Base-by-base conservation (phyloP, 2,329 filamentous ascomycete genomes). In the Dactylella cylindrospora region DNA sequence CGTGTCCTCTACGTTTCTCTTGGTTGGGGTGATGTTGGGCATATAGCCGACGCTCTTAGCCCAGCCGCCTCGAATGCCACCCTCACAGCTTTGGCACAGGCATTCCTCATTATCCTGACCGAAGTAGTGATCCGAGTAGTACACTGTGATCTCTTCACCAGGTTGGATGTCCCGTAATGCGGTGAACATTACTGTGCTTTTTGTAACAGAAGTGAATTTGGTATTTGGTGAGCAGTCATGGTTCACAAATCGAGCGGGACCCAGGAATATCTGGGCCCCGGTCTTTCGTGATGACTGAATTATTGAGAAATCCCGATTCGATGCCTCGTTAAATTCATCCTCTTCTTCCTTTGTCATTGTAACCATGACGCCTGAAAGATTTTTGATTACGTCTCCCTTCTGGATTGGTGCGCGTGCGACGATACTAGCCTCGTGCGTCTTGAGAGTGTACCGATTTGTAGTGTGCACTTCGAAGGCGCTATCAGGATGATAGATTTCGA, bases 141-240 rank as follows among this genome's bases (percentile, higher is more conserved):
- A 91, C 0, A 98, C 93, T 0, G 93, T 98, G 60, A 98, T 95
- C 72, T 98, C 93, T 62, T 98, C 90, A 2, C 90, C 93, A 0
- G 86, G 77, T 8, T 85, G 81, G 64, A 98, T 97, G 57, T 90
- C 80, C 66, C 84, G 83, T 26, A 84, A 82, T 2, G 93, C 89
- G 43, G 95, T 82, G 53, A 98, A 90, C 70, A 94, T 87, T 76
- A 98, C 96, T 28, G 89, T 89, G 55, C 90, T 84, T 53, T 85
- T 82, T 38, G 90, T 88, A 28, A 83, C 86, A 28, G 89, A 96
- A 68, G 88, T 85, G 36, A 98, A 80, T 70, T 84, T 82, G 6
- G 90, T 90, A 75, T 97, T 98, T 25, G 93, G 89, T 67, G 86
- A 81, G 74, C 93, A 98, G 73, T 98, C 93, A 74, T 98, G 93